A percentile compares a stretch with the other conserved stretches of the same genome.
phyloP scores from a whole-genome alignment of 805 yeast species.

The Pichia rugopelliculosa region DNA sequence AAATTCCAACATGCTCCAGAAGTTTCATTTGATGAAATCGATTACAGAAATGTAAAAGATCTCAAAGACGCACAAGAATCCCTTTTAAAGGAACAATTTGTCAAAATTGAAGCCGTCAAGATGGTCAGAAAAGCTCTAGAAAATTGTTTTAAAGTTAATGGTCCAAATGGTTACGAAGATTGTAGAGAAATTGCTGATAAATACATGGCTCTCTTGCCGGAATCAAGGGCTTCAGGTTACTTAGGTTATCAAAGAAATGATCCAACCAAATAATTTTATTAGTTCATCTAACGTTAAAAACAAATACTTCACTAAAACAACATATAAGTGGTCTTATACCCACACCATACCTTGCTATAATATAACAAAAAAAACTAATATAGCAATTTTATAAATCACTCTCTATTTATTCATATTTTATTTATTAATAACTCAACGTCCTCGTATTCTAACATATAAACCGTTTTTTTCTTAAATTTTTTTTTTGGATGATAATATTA shows the following conservation, averaged over 20 bases:
- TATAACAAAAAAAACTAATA: background rate
- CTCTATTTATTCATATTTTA: background rate
- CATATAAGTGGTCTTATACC: too few relatives aligned
- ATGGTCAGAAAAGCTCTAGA: constrained; percentile 68
- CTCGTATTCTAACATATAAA: background rate
- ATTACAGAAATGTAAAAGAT: constrained; percentile 57
- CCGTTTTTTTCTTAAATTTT: background rate
- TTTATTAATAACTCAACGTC: background rate
- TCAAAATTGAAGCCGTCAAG: constrained; percentile 59
- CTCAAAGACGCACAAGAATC: constrained; percentile 71
- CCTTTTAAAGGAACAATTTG: constrained; percentile 72
- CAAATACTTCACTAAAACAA: too few relatives aligned
- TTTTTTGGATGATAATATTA: background rate
- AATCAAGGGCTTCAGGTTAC: constrained; percentile 62
- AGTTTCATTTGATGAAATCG: constrained; percentile 78
- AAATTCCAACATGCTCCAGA: constrained; percentile 43
- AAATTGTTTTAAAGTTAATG: constrained; percentile 54
- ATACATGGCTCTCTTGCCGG: constrained; percentile 71
- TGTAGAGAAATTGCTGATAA: constrained; percentile 73
- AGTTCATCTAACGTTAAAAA: too few relatives aligned
- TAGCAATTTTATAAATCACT: background rate
- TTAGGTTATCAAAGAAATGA: constrained; percentile 86
- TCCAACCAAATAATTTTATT: constrained; percentile 50
- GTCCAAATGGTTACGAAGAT: constrained; percentile 67
- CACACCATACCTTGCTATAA: background rate